A percentile compares a stretch with the other conserved stretches of the same genome.
These are phyloP conservation scores for Dothideomycetes sp. DNA, from an alignment of 2,329 filamentous ascomycete species.

Conservation along the genomic window DNA sequence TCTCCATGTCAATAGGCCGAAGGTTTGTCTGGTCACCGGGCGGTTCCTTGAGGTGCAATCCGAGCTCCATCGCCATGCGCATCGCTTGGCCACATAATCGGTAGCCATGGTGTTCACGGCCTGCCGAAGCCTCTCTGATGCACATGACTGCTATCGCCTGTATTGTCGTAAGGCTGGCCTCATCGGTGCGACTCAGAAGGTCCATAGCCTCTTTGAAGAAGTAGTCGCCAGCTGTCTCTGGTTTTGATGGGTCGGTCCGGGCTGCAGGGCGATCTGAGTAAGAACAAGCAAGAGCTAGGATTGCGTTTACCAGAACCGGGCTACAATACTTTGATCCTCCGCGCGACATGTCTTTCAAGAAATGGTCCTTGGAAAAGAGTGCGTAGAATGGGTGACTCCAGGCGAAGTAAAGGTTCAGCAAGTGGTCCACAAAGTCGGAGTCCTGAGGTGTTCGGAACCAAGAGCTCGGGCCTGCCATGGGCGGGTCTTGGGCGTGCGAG, in stretches of 20 bases:
- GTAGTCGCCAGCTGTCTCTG: slow-evolving; percentile 57
- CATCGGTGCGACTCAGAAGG: slow-evolving; percentile 46
- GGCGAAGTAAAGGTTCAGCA: slow-evolving; percentile 23
- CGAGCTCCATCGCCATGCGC: slow-evolving; percentile 60
- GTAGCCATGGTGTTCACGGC: slow-evolving; percentile 62
- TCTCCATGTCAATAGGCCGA: slow-evolving; percentile 32
- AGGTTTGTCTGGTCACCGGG: slow-evolving; percentile 19
- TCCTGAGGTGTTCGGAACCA: slow-evolving; percentile 23
- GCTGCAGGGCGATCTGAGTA: slow-evolving; percentile 52
- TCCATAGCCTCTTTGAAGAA: slow-evolving; percentile 61
- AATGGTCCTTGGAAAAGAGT: slow-evolving; percentile 60
- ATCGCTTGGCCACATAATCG: slow-evolving; percentile 63
- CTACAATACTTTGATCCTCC: slow-evolving; percentile 57
- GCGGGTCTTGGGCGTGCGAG: not conserved
- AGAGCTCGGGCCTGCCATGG: slow-evolving; percentile 3
- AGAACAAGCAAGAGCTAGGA: slow-evolving; percentile 23
- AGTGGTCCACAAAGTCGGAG: slow-evolving; percentile 22
- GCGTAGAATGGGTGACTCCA: slow-evolving; percentile 69
- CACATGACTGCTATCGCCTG: slow-evolving; percentile 70
- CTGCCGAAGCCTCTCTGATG: slow-evolving; percentile 57
- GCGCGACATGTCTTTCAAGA: slow-evolving; percentile 52
- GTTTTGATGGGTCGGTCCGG: slow-evolving; percentile 49
- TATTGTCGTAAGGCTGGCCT: slow-evolving; percentile 56
- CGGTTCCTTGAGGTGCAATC: slow-evolving; percentile 44
- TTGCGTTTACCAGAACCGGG: slow-evolving; percentile 27